These are phyloP conservation scores for Colletotrichum godetiae DNA, from an alignment of 2,329 filamentous ascomycete species.

Conservation along the genomic window DNA sequence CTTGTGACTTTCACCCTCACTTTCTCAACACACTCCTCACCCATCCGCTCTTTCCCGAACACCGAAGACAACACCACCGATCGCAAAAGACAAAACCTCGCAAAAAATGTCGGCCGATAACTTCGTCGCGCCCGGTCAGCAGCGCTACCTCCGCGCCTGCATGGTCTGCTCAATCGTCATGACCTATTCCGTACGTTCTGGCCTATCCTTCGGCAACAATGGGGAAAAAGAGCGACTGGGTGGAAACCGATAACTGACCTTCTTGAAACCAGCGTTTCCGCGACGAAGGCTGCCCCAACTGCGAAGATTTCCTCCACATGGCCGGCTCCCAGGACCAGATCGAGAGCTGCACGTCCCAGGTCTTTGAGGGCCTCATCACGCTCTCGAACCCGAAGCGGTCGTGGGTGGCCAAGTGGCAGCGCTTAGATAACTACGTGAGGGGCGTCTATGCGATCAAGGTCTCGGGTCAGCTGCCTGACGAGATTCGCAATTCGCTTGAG, in stretches of 20 bases:
- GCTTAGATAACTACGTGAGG: slow-evolving; percentile 86
- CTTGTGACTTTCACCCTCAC: neutral
- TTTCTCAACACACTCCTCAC: neutral
- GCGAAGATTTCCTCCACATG: slow-evolving; percentile 90
- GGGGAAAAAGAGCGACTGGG: no score
- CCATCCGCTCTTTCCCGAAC: neutral
- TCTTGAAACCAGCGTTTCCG: no score
- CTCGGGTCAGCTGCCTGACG: slow-evolving; percentile 79
- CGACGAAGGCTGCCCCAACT: slow-evolving; percentile 93
- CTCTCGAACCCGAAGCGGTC: slow-evolving; percentile 84
- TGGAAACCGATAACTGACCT: no score
- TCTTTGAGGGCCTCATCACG: slow-evolving; percentile 93
- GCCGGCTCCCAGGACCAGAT: slow-evolving; percentile 82
- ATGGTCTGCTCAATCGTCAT: slow-evolving; percentile 99
- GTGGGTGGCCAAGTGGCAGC: slow-evolving; percentile 98
- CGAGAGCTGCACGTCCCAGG: slow-evolving; percentile 92
- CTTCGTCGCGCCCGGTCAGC: slow-evolving; percentile 79
- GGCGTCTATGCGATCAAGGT: slow-evolving; percentile 97
- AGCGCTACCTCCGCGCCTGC: slow-evolving; percentile 92
- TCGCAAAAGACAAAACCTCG: neutral
- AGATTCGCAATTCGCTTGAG: slow-evolving; percentile 69
- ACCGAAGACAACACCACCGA: neutral
- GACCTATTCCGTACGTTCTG: slow-evolving; percentile 72
- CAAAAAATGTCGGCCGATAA: slow-evolving; percentile 59
- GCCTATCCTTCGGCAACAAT: slow-evolving; percentile 22